A percentile compares a stretch with the other conserved stretches of the same genome.
These are phyloP conservation scores for Teratosphaeria epicoccoides DNA, from an alignment of 2,329 filamentous ascomycete genomes.

Conservation along the genomic window DNA sequence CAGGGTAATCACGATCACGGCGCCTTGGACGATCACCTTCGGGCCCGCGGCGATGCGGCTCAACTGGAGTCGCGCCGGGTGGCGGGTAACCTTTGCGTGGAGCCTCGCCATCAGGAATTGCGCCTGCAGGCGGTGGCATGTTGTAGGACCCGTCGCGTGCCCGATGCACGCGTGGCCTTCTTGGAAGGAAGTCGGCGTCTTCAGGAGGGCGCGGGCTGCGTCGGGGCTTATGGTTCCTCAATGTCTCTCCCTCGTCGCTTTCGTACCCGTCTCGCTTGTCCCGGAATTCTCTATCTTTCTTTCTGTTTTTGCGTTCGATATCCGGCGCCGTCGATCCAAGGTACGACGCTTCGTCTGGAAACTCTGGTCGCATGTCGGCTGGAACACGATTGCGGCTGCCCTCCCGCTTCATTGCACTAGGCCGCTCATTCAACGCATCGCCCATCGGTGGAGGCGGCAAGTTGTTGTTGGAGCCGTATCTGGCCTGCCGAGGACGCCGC, in stretches of 20 bases:
- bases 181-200: conserved; percentile 4
- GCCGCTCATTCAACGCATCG: conserved; percentile 14
- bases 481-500: neutral
- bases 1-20: conserved; percentile 7
- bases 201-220: conserved; percentile 4
- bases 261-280: conserved; percentile 28
- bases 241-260: conserved; percentile 26
- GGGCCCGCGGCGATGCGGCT: neutral
- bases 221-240: conserved; percentile 13
- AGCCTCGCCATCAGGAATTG: neutral
- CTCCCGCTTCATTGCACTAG: conserved; percentile 23
- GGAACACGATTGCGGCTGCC: conserved; percentile 23
- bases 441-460: conserved; percentile 24
- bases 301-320: conserved; percentile 24
- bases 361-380: conserved; percentile 20
- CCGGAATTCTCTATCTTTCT: conserved; percentile 22
- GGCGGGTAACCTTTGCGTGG: neutral
- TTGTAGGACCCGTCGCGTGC: neutral
- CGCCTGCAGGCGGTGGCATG: neutral
- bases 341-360: conserved; percentile 25
- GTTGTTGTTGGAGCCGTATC: conserved; percentile 1
- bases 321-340: conserved; percentile 23
- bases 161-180: neutral
- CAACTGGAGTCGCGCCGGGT: neutral
- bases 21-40: conserved; percentile 4